Conservation (phyloP, 805 yeast species). For the Candida ficus region DNA sequence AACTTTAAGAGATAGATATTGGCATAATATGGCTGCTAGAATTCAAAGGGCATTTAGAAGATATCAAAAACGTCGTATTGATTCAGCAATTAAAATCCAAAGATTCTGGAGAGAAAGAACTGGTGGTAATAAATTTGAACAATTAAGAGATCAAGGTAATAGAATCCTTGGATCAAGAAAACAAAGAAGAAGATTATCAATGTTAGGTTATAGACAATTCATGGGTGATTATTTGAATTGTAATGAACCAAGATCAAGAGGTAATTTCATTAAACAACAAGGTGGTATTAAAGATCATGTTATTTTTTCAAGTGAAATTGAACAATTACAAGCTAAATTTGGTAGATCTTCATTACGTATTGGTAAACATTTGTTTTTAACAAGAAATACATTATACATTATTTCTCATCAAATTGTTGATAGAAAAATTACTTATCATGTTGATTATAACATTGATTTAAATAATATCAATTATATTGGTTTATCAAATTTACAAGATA, state of each 20-base stretch:
- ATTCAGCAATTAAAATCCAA: constrained; percentile 80
- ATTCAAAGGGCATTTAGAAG: constrained; percentile 97
- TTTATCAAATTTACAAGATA: constrained; percentile 77
- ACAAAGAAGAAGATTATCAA: constrained; percentile 84
- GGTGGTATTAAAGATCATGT: constrained; percentile 66
- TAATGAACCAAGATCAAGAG: constrained; percentile 70
- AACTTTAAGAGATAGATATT: constrained; percentile 92
- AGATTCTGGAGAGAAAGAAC: constrained; percentile 74
- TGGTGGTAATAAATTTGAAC: constrained; percentile 78
- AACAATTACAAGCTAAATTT: constrained; percentile 75
- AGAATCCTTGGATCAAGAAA: constrained; percentile 66
- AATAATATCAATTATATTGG: constrained; percentile 55
- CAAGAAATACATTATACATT: constrained; percentile 57
- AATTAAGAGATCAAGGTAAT: constrained; percentile 81
- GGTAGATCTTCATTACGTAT: constrained; percentile 86
- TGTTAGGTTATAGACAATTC: constrained; percentile 82
- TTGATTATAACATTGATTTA: constrained; percentile 62
- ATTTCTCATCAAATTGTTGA: constrained; percentile 71
- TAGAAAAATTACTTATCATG: constrained; percentile 48
- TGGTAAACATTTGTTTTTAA: constrained; percentile 67
- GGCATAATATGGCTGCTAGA: constrained; percentile 97
- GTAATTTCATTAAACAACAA: constrained; percentile 66
- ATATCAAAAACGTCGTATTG: constrained; percentile 72
- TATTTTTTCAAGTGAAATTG: constrained; percentile 79
- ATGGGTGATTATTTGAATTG: constrained; percentile 94